These are phyloP conservation scores for Collybia nuda DNA, from an alignment of 768 basidiomycete species.

Conservation along the genomic window DNA sequence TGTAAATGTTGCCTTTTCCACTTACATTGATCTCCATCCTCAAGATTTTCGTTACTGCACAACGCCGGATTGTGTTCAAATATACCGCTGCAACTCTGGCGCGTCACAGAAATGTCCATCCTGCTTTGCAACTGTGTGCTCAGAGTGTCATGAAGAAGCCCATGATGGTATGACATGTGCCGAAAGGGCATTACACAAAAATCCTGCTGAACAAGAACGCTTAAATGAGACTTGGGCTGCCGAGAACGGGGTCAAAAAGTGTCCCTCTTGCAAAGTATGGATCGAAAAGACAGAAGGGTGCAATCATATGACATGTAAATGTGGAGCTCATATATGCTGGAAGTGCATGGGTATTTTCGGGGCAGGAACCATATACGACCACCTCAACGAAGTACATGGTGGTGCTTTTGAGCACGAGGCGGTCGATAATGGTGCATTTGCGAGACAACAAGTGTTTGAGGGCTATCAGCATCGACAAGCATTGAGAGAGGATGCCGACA, in stretches of 20 bases:
- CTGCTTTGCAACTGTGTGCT: slow-evolving; percentile 48
- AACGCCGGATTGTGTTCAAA: slow-evolving; percentile 69
- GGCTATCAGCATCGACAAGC: too few species aligned
- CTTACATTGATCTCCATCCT: slow-evolving; percentile 54
- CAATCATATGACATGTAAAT: slow-evolving; percentile 53
- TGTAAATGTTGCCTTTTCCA: slow-evolving; percentile 52
- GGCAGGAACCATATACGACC: too few species aligned
- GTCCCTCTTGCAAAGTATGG: slow-evolving; percentile 42
- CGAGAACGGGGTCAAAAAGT: slow-evolving; percentile 39
- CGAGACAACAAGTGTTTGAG: too few species aligned
- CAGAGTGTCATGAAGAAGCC: slow-evolving; percentile 44
- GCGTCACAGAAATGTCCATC: slow-evolving; percentile 47
- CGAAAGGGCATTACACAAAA: slow-evolving; percentile 29
- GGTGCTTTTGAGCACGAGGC: too few species aligned
- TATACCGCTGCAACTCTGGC: slow-evolving; percentile 44
- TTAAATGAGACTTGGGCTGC: slow-evolving; percentile 39
- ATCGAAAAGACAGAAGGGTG: slow-evolving; percentile 55
- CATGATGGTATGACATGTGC: slow-evolving; percentile 55
- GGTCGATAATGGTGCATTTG: too few species aligned
- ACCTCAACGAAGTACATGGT: too few species aligned
- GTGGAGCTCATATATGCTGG: slow-evolving; percentile 58
- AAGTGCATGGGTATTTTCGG: slow-evolving; percentile 45
- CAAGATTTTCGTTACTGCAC: slow-evolving; percentile 65
- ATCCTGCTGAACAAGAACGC: slow-evolving; percentile 40
- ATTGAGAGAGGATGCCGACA: too few species aligned